phyloP scores from a whole-genome alignment of 805 yeast genomes.

The Wickerhamomyces queroliae region DNA sequence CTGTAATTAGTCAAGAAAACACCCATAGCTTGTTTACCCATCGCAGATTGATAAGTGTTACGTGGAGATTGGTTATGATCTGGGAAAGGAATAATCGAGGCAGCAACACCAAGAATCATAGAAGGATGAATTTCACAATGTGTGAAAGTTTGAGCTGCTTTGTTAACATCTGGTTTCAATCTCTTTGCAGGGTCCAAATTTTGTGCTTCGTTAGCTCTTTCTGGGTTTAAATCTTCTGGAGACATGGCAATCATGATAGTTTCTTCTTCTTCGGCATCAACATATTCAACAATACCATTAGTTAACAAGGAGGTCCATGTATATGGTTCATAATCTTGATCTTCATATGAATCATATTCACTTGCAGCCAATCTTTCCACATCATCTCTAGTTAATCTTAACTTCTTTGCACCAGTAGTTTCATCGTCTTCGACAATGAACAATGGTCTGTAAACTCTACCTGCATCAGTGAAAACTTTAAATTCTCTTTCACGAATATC shows the following conservation, averaged over 20 bases:
- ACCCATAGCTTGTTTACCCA: constrained; percentile 99
- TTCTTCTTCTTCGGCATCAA: constrained; percentile 99
- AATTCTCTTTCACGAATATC: constrained; percentile 96
- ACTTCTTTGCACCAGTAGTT: constrained; percentile 56
- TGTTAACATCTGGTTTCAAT: constrained; percentile 62
- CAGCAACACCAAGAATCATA: constrained; percentile 98
- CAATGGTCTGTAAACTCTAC: constrained; percentile 95
- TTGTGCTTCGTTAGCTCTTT: constrained; percentile 38
- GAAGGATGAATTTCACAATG: constrained; percentile 99
- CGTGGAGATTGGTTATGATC: constrained; percentile 99
- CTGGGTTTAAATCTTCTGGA: constrained; percentile 87
- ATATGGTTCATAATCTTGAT: constrained; percentile 47
- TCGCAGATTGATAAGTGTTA: constrained; percentile 98
- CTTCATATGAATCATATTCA: constrained; percentile 50
- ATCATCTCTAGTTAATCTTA: constrained; percentile 81
- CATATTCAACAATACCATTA: constrained; percentile 90
- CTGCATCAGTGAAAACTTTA: constrained; percentile 96
- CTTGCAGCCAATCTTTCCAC: constrained; percentile 61
- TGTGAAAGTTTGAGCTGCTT: constrained; percentile 79
- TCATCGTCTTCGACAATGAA: constrained; percentile 88
- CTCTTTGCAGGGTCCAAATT: constrained; percentile 55
- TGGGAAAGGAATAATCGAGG: constrained; percentile 98
- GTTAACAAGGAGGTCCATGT: constrained; percentile 83
- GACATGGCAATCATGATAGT: constrained; percentile 98
- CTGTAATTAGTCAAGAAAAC: constrained; percentile 91